These are phyloP conservation scores for Posidonia australis DNA, from an alignment of 106 monocot genomes.

Conservation along the genomic window DNA sequence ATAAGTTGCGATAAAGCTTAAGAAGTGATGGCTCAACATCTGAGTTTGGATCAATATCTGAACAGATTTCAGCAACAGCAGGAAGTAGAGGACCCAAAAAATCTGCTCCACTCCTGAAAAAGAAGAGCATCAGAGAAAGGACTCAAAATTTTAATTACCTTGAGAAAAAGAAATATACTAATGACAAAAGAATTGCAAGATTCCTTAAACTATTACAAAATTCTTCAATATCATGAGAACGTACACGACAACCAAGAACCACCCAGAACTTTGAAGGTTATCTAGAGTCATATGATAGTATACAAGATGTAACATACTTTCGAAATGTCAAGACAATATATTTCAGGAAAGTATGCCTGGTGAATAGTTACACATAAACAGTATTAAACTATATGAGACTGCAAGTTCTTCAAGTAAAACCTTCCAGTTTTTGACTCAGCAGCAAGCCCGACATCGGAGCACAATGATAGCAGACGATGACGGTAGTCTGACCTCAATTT, in stretches of 20 bases:
- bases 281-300: too few relatives aligned
- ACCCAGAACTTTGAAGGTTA: too few relatives aligned
- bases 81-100: conserved; percentile 93
- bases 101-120: conserved; percentile 89
- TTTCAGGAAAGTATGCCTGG: too few relatives aligned
- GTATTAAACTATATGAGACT: too few relatives aligned
- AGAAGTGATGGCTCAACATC: conserved; percentile 79
- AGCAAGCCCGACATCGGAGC: conserved; percentile 98
- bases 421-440: conserved; percentile 89
- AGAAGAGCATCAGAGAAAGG: neutral
- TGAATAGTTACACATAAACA: too few relatives aligned
- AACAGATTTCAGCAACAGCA: conserved; percentile 97
- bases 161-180: conserved; percentile 1
- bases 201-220: neutral
- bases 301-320: too few relatives aligned
- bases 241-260: too few relatives aligned
- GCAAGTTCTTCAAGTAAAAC: conserved; percentile 18
- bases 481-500: conserved; percentile 82
- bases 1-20: conserved; percentile 91
- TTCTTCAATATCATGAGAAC: too few relatives aligned
- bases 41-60: conserved; percentile 76
- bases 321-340: too few relatives aligned
- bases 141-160: neutral
- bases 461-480: conserved; percentile 80
- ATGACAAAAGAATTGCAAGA: neutral